Evolutionary conservation across 2,329 filamentous ascomycete genomes (phyloP), one percentile per base, ranked within the genome.

Genomic region (Gremmenia infestans): DNA sequence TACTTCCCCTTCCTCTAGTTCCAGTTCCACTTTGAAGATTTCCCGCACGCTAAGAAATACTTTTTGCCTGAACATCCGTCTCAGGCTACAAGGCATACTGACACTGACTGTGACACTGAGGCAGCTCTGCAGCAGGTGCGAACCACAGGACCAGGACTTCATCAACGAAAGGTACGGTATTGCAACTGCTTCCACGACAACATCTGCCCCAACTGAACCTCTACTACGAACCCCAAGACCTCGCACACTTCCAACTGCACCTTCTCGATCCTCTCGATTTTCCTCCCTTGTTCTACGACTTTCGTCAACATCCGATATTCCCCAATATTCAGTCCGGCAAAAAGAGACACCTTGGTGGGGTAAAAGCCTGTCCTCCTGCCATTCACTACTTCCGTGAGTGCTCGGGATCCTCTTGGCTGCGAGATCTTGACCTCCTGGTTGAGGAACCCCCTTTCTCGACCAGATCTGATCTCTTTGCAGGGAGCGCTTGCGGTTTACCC

Each of bases 341-440:
- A 60, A 63, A 53, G 57, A 58, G 42, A 61, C 60, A 62, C 60
- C 59, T 67, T 69, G 63, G 67, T 67, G 67, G 67, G 67, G 67
- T 65, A 69, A 55, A 40, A 42, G 40, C 53, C 42, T 22, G 42
- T 19, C 54, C 40, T 58, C 51, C 54, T 48, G 28, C 49, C 56
- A 50, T 59, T 58, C 54, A 59, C 55, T 55, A 53, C 59, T 23
- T 53, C 50, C 49, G 64, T 65, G 59, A 64, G 61, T 63, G 54
- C 53, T 53, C 47, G 37, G 48, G 52, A 49, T 43, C 35, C 28
- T 19, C 25, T 58, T 37, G 48, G 45, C 52, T 37, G n/a, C 50
- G n/a, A 32, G 23, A 48, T 48, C 54, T 39, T 55, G 55, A 25
- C 45, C 25, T 47, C 35, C 12, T 22, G 35, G 32, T 47, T 48